Evolutionary conservation across 2,329 filamentous ascomycete genomes (phyloP), one percentile per base, ranked within the genome.

Genomic region (Botryotinia calthae): DNA sequence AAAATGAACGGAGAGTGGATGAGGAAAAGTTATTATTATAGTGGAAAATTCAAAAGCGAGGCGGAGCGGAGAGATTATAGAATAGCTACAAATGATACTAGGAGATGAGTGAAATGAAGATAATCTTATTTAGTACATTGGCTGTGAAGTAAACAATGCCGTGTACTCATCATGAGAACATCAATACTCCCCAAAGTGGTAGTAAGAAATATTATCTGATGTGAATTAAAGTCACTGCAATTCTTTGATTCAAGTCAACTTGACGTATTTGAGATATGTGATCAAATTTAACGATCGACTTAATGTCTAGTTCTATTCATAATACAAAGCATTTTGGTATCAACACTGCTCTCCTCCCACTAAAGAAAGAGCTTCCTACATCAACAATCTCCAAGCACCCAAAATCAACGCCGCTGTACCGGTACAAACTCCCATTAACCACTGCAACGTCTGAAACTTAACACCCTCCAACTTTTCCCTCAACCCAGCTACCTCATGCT

Each of bases 361-460:
- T 9, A 42, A 31, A 44, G 25, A n/a, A 31, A 56, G 42, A 6
- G 1, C 48, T 68, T 18, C 37, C 81, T 81, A 92, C 89, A 91
- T 91, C 78, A 92, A 85, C 81, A 92, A 81, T 77, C 90, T 85
- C 90, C 90, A 92, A 76, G 89, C 89, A 90, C 90, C 90, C 77
- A 92, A 84, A 80, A 91, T 81, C 79, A 92, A 81, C 28, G 90
- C 90, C 2, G 89, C 89, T 72, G 90, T 81, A 91, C 89, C 89
- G 0, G 89, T 91, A 79, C 88, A 89, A 56, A 92, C 93, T 80
- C 91, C 95, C 91, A 98, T 98, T 77, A 99, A 85, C 96, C 96
- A 99, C 86, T 99, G 96, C 82, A 99, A 83, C 51, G 96, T 98
- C 81, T 94, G 94, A 84, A 98, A 98, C 86, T 99, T 99, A 82